Base-by-base conservation (phyloP, 2,329 filamentous ascomycete species). In the Ophiocordyceps camponoti-rufipedis region DNA sequence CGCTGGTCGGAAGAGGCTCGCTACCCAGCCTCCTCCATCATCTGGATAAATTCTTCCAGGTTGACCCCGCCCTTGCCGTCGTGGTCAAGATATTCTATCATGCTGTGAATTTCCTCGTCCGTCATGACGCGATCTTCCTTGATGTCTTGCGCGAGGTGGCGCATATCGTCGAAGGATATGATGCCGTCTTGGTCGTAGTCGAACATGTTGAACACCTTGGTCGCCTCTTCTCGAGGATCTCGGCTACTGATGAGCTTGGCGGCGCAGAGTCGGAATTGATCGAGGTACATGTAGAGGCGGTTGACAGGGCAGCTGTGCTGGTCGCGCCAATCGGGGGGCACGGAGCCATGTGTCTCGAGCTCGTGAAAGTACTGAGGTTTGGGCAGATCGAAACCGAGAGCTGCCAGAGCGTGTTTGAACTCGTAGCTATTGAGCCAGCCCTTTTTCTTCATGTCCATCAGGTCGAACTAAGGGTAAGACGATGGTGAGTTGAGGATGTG, bases 71-170 rank as follows among this genome's bases (percentile, higher is more conserved):
- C 88, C 54, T 94, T 93, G 1, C 86, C 89, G 58, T 94, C 85
- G 51, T 95, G 72, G 66, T 98, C 91, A 67, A 96, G 93, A 63
- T 96, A 89, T 57, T 95, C 87, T 66, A 98, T 91, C 91, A 98
- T 98, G 51, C 87, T 87, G 54, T 78, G 72, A 49, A 98, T 71
- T 62, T 98, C 91, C 56, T 93, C 84, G 57, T 98, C 89, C 54
- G 91, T 85, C 53, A 98, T 71, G 12, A 85, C 86, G 41, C 64
- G 61, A 47, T 66, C 64, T 62, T 96, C 89, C 8, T 91, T 91
- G 51, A 98, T 69, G 61, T 96, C 91, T 55, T 86, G 76, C 47
- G 89, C 87, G 28, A 96, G 85, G 47, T 86, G 72, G 50, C 86
- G 72, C 63, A 98, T 67, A 66, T 96, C 91, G 48, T 91, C 83